Percentiles rank a stretch among this genome's conserved stretches.
These are phyloP conservation scores for Globisporangium okanoganense DNA, from an alignment of 352 stramenopile species.

Conservation along the genomic window DNA sequence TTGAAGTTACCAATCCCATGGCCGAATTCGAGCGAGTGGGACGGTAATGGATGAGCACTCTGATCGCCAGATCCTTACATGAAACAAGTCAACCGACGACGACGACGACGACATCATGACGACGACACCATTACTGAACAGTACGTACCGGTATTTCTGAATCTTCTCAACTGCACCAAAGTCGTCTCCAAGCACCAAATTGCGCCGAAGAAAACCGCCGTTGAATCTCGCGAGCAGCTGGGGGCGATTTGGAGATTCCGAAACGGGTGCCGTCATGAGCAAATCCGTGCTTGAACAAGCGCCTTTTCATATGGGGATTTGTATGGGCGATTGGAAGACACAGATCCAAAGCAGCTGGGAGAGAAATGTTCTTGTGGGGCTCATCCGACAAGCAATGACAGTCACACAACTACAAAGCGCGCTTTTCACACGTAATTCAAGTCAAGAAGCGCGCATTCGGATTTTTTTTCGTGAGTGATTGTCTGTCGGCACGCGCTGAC, in stretches of 20 bases:
- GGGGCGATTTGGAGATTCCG: neutral
- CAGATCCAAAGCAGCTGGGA: neutral
- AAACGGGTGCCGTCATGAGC: too few species aligned
- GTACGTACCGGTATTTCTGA: neutral
- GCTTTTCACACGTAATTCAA: neutral
- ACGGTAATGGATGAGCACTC: conserved; percentile 3
- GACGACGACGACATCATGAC: neutral
- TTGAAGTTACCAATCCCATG: neutral
- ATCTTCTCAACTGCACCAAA: too few species aligned
- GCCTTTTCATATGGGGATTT: neutral
- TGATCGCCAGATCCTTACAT: conserved; percentile 1
- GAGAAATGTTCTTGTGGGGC: conserved; percentile 5
- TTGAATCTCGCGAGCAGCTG: neutral
- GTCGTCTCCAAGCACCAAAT: neutral
- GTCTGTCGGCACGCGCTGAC: neutral
- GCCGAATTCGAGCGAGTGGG: neutral
- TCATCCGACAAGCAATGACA: neutral
- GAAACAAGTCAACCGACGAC: neutral
- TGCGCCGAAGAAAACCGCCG: neutral
- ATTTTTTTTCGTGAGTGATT: neutral
- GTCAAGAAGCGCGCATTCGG: neutral
- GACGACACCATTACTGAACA: too few species aligned
- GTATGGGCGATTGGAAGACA: neutral
- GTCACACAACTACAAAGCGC: neutral
- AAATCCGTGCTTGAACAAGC: too few species aligned